Evolutionary conservation across 1,284 basidiomycete species (phyloP).

Genomic region (Meripilus lineatus): DNA sequence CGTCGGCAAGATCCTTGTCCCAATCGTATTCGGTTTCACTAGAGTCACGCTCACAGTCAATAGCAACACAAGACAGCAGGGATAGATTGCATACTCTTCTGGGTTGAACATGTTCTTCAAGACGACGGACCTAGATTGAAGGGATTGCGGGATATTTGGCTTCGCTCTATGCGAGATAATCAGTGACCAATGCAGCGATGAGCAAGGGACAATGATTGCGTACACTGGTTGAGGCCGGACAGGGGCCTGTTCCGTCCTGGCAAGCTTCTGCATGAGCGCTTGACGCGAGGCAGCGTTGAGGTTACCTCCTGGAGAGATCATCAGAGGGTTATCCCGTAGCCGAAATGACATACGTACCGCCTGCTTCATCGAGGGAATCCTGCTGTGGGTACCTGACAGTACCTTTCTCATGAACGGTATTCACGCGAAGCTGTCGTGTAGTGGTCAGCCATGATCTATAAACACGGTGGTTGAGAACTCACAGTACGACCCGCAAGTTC

Average conservation of each 20-base stretch:
- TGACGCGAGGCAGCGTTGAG: conserved; percentile 94
- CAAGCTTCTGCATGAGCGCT: conserved; percentile 99
- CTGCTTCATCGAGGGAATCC: conserved; percentile 79
- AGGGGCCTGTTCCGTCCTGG: conserved; percentile 75
- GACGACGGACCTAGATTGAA: conserved; percentile 82
- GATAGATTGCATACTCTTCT: conserved; percentile 65
- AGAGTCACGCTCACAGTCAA: conserved; percentile 5
- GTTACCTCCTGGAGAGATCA: conserved; percentile 62
- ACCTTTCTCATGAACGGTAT: conserved; percentile 88
- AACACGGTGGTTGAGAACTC: conserved; percentile 33
- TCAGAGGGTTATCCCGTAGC: neutral
- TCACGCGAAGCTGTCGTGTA: conserved; percentile 68
- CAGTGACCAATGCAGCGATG: no score
- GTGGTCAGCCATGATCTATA: no score
- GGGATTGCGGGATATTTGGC: conserved; percentile 69
- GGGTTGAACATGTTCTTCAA: conserved; percentile 97
- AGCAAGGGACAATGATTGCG: neutral
- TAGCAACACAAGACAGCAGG: conserved; percentile 3
- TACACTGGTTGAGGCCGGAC: conserved; percentile 46
- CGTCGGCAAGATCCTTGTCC: conserved; percentile 94
- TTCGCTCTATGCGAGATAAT: conserved; percentile 42
- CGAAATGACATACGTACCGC: conserved; percentile 44
- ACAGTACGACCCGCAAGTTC: conserved; percentile 92
- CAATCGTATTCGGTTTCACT: conserved; percentile 95
- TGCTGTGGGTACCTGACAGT: conserved; percentile 67